These are phyloP conservation scores for Hortaea werneckii DNA, from an alignment of 2,329 filamentous ascomycete species.

Conservation along the genomic window DNA sequence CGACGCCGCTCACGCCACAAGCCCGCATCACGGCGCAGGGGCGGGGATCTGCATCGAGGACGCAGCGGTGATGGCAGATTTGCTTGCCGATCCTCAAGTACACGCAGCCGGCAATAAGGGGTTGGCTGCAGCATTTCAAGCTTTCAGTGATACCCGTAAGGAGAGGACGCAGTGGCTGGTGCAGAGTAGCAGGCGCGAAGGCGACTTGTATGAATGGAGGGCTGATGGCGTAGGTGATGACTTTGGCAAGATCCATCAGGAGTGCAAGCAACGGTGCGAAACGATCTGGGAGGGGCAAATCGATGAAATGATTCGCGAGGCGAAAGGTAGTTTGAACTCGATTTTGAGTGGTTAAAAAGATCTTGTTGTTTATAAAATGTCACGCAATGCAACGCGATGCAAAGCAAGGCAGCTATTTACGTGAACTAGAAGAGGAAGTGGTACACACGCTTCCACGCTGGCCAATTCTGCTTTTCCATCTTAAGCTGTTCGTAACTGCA, in stretches of 20 bases:
- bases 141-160: slow-evolving; percentile 30
- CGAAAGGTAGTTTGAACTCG: neutral
- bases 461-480: slow-evolving; percentile 53
- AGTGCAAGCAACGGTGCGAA: slow-evolving; percentile 1
- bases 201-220: slow-evolving; percentile 33
- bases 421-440: slow-evolving; percentile 36
- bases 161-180: slow-evolving; percentile 38
- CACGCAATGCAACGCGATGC: too few species aligned
- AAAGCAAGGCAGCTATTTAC: too few species aligned
- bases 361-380: too few species aligned
- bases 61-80: slow-evolving; percentile 20
- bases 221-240: slow-evolving; percentile 24
- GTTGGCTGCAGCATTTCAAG: slow-evolving; percentile 28
- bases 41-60: slow-evolving; percentile 22
- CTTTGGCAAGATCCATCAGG: slow-evolving; percentile 20
- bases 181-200: slow-evolving; percentile 28
- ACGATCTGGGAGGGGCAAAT: slow-evolving; percentile 3
- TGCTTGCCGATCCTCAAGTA: slow-evolving; percentile 15
- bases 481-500: slow-evolving; percentile 57
- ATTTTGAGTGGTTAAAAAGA: neutral
- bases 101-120: slow-evolving; percentile 6
- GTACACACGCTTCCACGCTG: slow-evolving; percentile 39
- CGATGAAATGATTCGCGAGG: slow-evolving; percentile 4
- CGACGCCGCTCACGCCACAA: slow-evolving; percentile 33
- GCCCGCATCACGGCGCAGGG: slow-evolving; percentile 24